A percentile compares a stretch with the other conserved stretches of the same genome.
Evolutionary conservation across 805 yeast species (phyloP).

Genomic region (Yarrowia porcina): DNA sequence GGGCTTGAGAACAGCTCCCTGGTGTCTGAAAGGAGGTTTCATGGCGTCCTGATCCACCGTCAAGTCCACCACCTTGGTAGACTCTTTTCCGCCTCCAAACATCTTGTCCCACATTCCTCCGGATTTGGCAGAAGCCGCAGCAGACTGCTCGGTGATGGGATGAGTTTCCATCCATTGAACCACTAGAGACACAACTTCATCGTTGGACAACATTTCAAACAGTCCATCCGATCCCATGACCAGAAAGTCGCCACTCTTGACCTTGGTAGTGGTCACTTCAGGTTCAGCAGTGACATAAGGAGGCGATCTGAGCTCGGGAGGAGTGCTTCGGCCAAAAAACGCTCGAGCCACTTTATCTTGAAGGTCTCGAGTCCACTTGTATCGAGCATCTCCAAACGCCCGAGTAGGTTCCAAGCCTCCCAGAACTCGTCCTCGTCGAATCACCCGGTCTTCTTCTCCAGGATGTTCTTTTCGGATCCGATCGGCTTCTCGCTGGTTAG

Average conservation of each 20-base stretch:
- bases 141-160: slow-evolving; percentile 42
- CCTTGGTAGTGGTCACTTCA: slow-evolving; percentile 75
- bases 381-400: slow-evolving; percentile 96
- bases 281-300: slow-evolving; percentile 99
- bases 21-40: slow-evolving; percentile 66
- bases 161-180: slow-evolving; percentile 88
- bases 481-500: slow-evolving; percentile 80
- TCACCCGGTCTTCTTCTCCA: slow-evolving; percentile 69
- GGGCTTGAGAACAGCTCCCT: slow-evolving; percentile 30
- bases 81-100: slow-evolving; percentile 20
- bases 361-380: slow-evolving; percentile 72
- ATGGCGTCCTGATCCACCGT: slow-evolving; percentile 49
- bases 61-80: slow-evolving; percentile 37
- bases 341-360: slow-evolving; percentile 71
- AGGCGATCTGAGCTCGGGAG: slow-evolving; percentile 76
- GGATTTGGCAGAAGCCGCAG: slow-evolving; percentile 1
- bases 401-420: slow-evolving; percentile 94
- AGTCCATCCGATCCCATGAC: slow-evolving; percentile 94
- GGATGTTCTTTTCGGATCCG: slow-evolving; percentile 88
- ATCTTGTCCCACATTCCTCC: slow-evolving; percentile 27
- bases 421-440: slow-evolving; percentile 82
- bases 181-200: slow-evolving; percentile 87
- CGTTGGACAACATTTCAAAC: slow-evolving; percentile 86
- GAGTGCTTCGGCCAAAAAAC: slow-evolving; percentile 70
- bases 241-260: slow-evolving; percentile 73